phyloP scores from a whole-genome alignment of 345 rosid genomes.

The Cardamine resedifolia region DNA sequence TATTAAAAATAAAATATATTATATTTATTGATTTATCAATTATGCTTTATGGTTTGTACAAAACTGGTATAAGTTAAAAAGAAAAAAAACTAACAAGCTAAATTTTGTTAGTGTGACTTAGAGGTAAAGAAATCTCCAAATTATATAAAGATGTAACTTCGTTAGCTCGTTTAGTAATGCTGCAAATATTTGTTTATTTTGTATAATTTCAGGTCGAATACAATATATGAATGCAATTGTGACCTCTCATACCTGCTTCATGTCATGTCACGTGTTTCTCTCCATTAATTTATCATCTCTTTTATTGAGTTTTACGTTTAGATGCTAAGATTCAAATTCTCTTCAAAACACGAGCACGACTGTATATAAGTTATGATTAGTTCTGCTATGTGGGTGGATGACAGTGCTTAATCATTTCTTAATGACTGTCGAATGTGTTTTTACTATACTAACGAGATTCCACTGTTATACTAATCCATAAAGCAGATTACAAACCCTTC shows the following conservation, averaged over 20 bases:
- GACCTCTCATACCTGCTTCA: conserved; percentile 7
- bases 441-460: conserved; percentile 5
- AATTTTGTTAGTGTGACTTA: background rate
- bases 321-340: conserved; percentile 11
- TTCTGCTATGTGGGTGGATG: conserved; percentile 16
- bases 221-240: conserved; percentile 12
- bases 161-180: background rate
- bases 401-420: conserved; percentile 31
- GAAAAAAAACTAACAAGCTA: background rate
- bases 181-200: background rate
- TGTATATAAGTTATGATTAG: background rate
- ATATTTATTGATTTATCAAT: background rate
- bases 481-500: conserved; percentile 17
- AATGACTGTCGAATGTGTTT: conserved; percentile 4
- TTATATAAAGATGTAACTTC: background rate
- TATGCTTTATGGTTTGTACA: conserved; percentile 1
- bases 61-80: background rate
- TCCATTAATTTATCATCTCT: conserved; percentile 14
- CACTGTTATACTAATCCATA: conserved; percentile 16
- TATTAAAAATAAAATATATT: background rate
- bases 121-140: no score
- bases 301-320: background rate
- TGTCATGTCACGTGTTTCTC: conserved; percentile 4
- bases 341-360: conserved; percentile 8
- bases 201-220: background rate